These are phyloP conservation scores for Lentinula guzmanii DNA, from an alignment of 768 basidiomycete species.

Conservation along the genomic window DNA sequence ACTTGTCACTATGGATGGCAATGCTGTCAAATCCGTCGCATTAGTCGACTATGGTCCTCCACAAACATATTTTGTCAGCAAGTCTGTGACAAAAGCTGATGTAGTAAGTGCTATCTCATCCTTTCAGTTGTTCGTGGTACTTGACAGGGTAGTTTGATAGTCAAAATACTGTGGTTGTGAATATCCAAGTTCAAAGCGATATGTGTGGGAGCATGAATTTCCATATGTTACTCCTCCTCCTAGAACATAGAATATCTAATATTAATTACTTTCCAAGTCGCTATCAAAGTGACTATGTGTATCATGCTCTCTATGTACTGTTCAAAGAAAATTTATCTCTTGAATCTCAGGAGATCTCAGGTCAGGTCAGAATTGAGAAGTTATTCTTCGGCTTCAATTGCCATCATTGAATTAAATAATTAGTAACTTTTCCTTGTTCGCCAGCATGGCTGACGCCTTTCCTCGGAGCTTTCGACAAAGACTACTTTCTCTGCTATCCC, in stretches of 20 bases:
- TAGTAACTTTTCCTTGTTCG: too few relatives aligned
- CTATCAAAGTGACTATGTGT: too few relatives aligned
- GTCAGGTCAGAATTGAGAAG: too few relatives aligned
- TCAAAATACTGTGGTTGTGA: not conserved
- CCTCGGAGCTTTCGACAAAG: not conserved
- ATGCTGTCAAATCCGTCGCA: not conserved
- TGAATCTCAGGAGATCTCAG: too few relatives aligned
- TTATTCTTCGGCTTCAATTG: too few relatives aligned
- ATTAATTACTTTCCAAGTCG: too few relatives aligned
- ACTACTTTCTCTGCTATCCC: conserved; percentile 36
- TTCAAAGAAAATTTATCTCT: too few relatives aligned
- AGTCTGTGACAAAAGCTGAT: not conserved
- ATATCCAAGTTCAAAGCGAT: not conserved
- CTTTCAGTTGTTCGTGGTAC: not conserved
- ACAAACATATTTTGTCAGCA: not conserved
- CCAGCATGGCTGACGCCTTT: not conserved
- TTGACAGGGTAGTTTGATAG: not conserved
- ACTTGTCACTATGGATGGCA: not conserved
- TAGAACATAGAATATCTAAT: too few relatives aligned
- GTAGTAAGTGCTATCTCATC: not conserved
- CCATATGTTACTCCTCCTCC: not conserved
- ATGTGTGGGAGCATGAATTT: not conserved
- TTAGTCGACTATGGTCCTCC: not conserved
- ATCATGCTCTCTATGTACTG: too few relatives aligned
- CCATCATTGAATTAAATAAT: too few relatives aligned